phyloP scores from a whole-genome alignment of 2,329 filamentous ascomycete genomes.

The Diaporthe citriasiana region DNA sequence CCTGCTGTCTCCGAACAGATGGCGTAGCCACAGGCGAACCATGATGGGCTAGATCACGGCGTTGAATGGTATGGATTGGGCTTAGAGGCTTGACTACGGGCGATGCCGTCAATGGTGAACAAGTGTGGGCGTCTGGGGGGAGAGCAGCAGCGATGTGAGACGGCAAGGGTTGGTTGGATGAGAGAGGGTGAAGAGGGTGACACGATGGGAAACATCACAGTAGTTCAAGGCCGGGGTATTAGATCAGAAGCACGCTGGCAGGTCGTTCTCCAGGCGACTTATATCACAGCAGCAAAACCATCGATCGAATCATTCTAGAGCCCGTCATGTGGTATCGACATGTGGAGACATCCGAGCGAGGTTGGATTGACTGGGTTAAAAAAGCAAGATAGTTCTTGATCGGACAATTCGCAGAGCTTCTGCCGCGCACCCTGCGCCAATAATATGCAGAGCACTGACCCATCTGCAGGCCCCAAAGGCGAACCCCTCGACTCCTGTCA shows the following conservation, averaged over 20 bases:
- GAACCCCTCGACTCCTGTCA: conserved; percentile 28
- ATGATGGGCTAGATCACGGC: background rate
- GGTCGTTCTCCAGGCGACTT: background rate
- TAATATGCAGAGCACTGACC: conserved; percentile 33
- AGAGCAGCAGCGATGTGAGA: conserved; percentile 1
- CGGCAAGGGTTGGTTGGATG: conserved; percentile 12
- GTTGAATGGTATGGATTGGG: background rate
- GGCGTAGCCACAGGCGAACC: conserved; percentile 25
- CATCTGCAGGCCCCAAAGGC: conserved; percentile 24
- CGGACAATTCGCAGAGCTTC: conserved; percentile 7
- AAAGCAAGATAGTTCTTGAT: background rate
- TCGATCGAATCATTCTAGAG: conserved; percentile 24
- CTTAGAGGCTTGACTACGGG: background rate
- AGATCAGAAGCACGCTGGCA: background rate
- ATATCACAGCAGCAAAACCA: conserved; percentile 28
- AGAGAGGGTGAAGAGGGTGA: conserved; percentile 13
- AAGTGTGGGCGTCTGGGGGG: background rate
- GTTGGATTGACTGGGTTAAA: background rate
- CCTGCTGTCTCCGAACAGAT: background rate
- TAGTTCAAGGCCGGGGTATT: conserved; percentile 1
- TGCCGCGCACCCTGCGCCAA: conserved; percentile 22
- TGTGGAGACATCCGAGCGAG: conserved; percentile 31
- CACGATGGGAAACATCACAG: conserved; percentile 9
- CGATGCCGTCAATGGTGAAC: background rate
- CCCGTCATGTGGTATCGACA: conserved; percentile 7